phyloP scores from a whole-genome alignment of 2,329 filamentous ascomycete species.

The Fusarium avenaceum region DNA sequence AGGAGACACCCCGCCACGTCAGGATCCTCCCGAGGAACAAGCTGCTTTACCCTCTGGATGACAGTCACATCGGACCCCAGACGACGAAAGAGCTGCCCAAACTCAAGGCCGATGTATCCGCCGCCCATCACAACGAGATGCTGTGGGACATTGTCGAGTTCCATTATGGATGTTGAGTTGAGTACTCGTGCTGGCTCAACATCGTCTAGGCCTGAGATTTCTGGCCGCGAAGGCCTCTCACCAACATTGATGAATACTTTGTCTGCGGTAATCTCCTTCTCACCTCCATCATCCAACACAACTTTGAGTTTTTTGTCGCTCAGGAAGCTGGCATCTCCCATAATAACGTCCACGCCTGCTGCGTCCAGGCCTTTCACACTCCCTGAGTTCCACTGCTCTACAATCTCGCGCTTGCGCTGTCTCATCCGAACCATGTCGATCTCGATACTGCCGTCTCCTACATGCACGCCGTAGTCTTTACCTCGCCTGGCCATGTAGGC shows the following conservation, averaged over 20 bases:
- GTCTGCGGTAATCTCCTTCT: slow-evolving; percentile 55
- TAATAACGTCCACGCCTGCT: slow-evolving; percentile 60
- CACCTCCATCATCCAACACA: slow-evolving; percentile 48
- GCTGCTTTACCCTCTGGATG: slow-evolving; percentile 58
- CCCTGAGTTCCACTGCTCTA: slow-evolving; percentile 62
- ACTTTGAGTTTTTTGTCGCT: slow-evolving; percentile 57
- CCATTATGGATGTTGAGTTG: slow-evolving; percentile 63
- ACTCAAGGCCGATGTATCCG: slow-evolving; percentile 67
- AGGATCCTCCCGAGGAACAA: slow-evolving; percentile 62
- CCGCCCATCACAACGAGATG: slow-evolving; percentile 67
- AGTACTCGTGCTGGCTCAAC: slow-evolving; percentile 56
- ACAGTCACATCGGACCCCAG: slow-evolving; percentile 64
- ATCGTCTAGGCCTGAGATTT: slow-evolving; percentile 55
- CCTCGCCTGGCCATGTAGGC: slow-evolving; percentile 61
- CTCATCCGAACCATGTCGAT: slow-evolving; percentile 65
- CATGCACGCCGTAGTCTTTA: slow-evolving; percentile 61
- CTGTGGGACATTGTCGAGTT: slow-evolving; percentile 60
- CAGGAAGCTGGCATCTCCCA: slow-evolving; percentile 61
- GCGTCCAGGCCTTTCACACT: slow-evolving; percentile 58
- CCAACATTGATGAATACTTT: slow-evolving; percentile 63
- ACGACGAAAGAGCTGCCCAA: slow-evolving; percentile 65
- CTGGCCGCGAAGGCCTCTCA: slow-evolving; percentile 57
- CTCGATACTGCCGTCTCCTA: slow-evolving; percentile 45
- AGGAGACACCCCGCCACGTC: slow-evolving; percentile 61
- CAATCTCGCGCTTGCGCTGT: slow-evolving; percentile 67